A percentile compares a stretch with the other conserved stretches of the same genome.
Evolutionary conservation across 2,329 filamentous ascomycete species (phyloP).

Genomic region (Bipolaris sorokiniana): DNA sequence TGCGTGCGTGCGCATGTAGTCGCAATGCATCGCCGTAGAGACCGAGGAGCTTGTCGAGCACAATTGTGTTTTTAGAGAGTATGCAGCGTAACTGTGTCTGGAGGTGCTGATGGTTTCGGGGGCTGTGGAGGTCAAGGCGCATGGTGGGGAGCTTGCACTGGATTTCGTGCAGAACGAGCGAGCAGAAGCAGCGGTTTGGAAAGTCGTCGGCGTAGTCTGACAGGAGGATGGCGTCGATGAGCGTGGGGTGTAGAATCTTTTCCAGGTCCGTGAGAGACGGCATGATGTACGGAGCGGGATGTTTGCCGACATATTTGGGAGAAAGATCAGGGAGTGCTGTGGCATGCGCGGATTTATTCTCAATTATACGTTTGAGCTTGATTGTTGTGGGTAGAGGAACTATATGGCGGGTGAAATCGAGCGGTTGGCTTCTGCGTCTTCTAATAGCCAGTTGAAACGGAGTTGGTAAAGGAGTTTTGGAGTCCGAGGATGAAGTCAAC

Average conservation of each 20-base stretch:
- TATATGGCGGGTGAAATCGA: no score
- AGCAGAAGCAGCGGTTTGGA: constrained; percentile 7
- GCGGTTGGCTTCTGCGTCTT: background rate
- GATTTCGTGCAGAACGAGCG: constrained; percentile 2
- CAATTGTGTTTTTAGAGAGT: background rate
- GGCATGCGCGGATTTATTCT: background rate
- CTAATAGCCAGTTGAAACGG: background rate
- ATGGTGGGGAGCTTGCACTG: background rate
- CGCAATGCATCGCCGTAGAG: background rate
- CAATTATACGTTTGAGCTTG: background rate
- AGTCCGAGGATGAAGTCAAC: background rate
- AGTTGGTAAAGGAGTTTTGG: background rate
- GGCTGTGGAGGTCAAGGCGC: background rate
- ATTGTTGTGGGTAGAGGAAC: background rate
- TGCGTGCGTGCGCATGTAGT: background rate
- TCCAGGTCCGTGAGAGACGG: background rate
- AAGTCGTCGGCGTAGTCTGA: background rate
- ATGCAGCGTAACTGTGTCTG: background rate
- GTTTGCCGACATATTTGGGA: background rate
- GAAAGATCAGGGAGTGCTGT: background rate
- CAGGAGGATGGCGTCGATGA: background rate
- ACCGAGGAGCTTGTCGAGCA: background rate
- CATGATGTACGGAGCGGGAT: background rate
- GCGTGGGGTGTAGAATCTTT: background rate
- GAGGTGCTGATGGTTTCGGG: background rate